Evolutionary conservation across 2,329 filamentous ascomycete species (phyloP).

Genomic region (Pseudogymnoascus sp.): DNA sequence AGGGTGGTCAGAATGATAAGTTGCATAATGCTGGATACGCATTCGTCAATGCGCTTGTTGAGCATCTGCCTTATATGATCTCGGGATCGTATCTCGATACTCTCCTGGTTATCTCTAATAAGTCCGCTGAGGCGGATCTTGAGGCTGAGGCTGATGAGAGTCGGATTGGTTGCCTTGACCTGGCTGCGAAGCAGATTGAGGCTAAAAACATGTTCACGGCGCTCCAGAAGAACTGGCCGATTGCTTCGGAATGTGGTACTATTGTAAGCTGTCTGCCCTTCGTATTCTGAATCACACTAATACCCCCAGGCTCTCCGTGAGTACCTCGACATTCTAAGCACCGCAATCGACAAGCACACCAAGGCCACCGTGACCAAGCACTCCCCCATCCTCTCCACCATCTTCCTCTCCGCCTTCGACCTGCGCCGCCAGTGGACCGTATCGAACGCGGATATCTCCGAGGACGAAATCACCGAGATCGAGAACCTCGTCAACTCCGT

Average conservation of each 20-base stretch:
- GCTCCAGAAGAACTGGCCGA: conserved; percentile 63
- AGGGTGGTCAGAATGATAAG: conserved; percentile 46
- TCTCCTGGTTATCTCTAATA: conserved; percentile 63
- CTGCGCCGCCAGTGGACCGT: conserved; percentile 50
- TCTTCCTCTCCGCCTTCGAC: conserved; percentile 54
- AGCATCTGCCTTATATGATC: conserved; percentile 84
- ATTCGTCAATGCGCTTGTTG: conserved; percentile 69
- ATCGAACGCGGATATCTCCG: conserved; percentile 33
- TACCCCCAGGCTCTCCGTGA: conserved; percentile 53
- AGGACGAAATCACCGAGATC: conserved; percentile 47
- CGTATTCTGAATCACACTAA: conserved; percentile 16
- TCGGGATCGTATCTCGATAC: conserved; percentile 65
- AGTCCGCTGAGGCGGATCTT: conserved; percentile 57
- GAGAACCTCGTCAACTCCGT: conserved; percentile 62
- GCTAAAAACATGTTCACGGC: conserved; percentile 68
- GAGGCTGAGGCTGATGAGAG: conserved; percentile 55
- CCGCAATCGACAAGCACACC: conserved; percentile 65
- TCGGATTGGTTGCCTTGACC: conserved; percentile 60
- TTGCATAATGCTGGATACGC: conserved; percentile 78
- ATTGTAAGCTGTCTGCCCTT: conserved; percentile 41
- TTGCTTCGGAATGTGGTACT: conserved; percentile 54
- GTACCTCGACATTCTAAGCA: conserved; percentile 59
- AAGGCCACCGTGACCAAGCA: conserved; percentile 76
- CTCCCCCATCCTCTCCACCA: conserved; percentile 57
- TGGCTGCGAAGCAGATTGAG: conserved; percentile 70